Percentiles rank a stretch among this genome's conserved stretches.
Conservation (phyloP, 139 green algal species). For the Chlorella sorokiniana region DNA sequence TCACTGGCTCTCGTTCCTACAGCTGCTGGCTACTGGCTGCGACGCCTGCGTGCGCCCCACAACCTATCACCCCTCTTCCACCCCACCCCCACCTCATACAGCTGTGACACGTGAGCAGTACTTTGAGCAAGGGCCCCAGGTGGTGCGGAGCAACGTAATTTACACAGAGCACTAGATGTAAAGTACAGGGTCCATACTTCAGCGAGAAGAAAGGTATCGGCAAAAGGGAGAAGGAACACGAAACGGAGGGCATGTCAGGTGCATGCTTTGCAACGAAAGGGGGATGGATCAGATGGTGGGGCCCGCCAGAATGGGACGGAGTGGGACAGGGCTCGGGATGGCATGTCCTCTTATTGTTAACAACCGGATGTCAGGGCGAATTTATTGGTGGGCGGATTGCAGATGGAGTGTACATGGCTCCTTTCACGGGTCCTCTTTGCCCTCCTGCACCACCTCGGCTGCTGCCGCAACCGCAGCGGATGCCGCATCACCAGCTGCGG, state of each 20-base stretch:
- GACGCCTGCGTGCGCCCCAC: neutral
- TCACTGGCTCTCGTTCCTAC: neutral
- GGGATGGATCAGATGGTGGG: neutral
- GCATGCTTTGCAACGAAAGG: neutral
- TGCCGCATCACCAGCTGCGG: neutral
- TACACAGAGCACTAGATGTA: too few relatives aligned
- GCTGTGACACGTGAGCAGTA: constrained; percentile 50
- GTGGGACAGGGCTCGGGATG: too few relatives aligned
- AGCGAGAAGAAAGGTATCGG: too few relatives aligned
- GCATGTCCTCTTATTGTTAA: too few relatives aligned
- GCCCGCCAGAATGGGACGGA: too few relatives aligned
- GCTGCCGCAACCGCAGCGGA: neutral
- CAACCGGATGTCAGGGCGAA: too few relatives aligned
- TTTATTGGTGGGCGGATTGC: too few relatives aligned
- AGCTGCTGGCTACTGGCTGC: neutral
- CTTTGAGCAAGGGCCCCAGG: constrained; percentile 67
- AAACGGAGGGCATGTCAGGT: neutral
- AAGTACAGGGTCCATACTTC: too few relatives aligned
- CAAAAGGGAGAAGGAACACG: neutral
- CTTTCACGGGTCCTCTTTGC: neutral
- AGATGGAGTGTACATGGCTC: neutral
- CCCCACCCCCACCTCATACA: neutral
- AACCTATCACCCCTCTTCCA: neutral
- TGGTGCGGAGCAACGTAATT: constrained; percentile 68
- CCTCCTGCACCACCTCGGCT: neutral